A percentile compares a stretch with the other conserved stretches of the same genome.
Conservation (phyloP, 139 green algal species). For the Ettlia oleoabundans region DNA sequence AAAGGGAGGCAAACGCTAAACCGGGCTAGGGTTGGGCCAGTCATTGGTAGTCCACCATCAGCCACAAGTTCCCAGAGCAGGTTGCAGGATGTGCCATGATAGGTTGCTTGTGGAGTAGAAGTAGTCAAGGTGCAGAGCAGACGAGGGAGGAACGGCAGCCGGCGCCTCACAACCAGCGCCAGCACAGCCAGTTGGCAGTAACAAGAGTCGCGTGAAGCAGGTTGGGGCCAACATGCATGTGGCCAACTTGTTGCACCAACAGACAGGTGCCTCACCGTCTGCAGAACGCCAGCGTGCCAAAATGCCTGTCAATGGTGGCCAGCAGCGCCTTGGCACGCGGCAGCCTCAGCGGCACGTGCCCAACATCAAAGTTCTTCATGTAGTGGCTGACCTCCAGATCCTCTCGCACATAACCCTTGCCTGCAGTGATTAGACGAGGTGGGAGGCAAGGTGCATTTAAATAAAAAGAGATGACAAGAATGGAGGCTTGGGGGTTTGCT, state of each 20-base stretch:
- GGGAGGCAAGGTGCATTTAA: not conserved
- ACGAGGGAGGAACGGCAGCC: not conserved
- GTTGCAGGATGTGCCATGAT: no score
- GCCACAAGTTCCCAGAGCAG: no score
- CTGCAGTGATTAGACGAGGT: constrained; percentile 26
- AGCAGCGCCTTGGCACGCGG: constrained; percentile 94
- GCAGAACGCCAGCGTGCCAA: constrained; percentile 99
- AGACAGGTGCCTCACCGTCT: constrained; percentile 49
- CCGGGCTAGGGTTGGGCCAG: no score
- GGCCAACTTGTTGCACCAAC: not conserved
- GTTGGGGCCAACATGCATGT: no score
- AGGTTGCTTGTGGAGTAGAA: no score
- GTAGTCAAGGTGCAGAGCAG: not conserved
- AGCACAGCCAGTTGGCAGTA: no score
- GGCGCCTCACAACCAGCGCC: not conserved
- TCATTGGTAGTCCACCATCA: no score
- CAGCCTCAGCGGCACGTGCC: constrained; percentile 91
- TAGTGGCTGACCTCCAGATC: constrained; percentile 99
- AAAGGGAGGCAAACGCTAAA: not conserved
- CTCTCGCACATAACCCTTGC: constrained; percentile 93
- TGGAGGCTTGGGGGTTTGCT: no score
- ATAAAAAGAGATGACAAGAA: not conserved
- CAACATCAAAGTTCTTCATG: constrained; percentile 97
- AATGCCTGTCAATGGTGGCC: constrained; percentile 94
- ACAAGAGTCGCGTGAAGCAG: no score